Base-by-base conservation (phyloP, 2,329 filamentous ascomycete species). In the Penicillium sp. region DNA sequence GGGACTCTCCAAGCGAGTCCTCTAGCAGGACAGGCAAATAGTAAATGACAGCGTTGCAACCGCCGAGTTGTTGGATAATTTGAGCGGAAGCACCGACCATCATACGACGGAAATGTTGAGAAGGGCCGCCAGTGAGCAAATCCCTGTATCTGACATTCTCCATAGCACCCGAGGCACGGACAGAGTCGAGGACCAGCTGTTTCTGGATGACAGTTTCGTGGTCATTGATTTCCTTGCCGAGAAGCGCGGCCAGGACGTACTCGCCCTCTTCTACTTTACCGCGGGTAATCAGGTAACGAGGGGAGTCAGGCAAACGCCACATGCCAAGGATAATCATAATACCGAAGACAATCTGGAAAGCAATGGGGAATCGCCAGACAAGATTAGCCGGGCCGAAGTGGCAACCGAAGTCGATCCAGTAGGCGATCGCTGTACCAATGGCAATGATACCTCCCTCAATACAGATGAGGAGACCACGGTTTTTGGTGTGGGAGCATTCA, bases 161-260 rank as follows among this genome's bases (percentile, higher is more conserved):
- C 47, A 75, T 67, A 52, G 70, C 63, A 84, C 83, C 85, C 83
- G 3, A 86, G 45, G 82, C 82, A 42, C 79, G 77, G 60, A 89
- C 84, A 1, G 82, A 85, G 64, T 91, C 87, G n/a, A 84, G 72
- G n/a, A 89, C 85, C 0, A 88, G 83, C 53, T 86, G 81, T 63
- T 81, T 80, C 70, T 89, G 83, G 9, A 79, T 65, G 47, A 79
- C 76, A 2, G 84, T 5, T 62, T 85, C 79, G 3, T 78, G 70
- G 59, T 81, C 78, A 57, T 82, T 76, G 1, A 79, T 60, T 35
- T 79, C 57, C 23, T 73, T 69, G 20, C 73, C 74, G 42, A 70
- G 66, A 1, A 81, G 74, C 6, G 78, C 79, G 12, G 80, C 78
- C 30, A 83, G 76, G 14, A 82, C 79, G 18, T 74, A 72, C 42